A percentile compares a stretch with the other conserved stretches of the same genome.
Evolutionary conservation across 331 rosid species (phyloP).

Genomic region (Spiraea crenata): DNA sequence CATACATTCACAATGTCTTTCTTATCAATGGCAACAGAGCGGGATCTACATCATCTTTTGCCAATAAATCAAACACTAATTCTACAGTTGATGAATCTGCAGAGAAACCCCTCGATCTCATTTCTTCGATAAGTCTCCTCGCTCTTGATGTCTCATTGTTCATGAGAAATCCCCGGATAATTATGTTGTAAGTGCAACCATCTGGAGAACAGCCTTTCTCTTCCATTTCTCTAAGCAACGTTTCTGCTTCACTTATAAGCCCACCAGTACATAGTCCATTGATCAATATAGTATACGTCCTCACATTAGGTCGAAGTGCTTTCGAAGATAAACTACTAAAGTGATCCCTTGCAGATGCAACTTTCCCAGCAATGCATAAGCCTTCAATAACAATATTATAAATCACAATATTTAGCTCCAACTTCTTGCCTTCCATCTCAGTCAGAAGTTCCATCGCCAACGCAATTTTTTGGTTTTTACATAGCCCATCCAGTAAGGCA

Average conservation of each 20-base stretch:
- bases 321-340: background rate
- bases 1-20: background rate
- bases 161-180: background rate
- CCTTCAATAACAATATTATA: conserved; percentile 9
- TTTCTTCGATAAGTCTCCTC: background rate
- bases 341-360: background rate
- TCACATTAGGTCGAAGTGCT: background rate
- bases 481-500: conserved; percentile 1
- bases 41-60: background rate
- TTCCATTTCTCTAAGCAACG: background rate
- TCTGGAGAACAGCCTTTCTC: background rate
- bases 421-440: background rate
- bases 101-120: background rate
- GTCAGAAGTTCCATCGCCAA: conserved; percentile 1
- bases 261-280: background rate
- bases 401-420: background rate
- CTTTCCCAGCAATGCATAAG: background rate
- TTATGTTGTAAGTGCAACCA: background rate
- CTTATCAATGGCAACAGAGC: background rate
- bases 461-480: background rate
- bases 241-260: background rate
- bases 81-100: background rate
- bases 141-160: background rate
- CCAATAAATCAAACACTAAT: background rate
- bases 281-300: background rate